These are phyloP conservation scores for Phlebopus sp. DNA, from an alignment of 1,284 basidiomycete species.

Conservation along the genomic window DNA sequence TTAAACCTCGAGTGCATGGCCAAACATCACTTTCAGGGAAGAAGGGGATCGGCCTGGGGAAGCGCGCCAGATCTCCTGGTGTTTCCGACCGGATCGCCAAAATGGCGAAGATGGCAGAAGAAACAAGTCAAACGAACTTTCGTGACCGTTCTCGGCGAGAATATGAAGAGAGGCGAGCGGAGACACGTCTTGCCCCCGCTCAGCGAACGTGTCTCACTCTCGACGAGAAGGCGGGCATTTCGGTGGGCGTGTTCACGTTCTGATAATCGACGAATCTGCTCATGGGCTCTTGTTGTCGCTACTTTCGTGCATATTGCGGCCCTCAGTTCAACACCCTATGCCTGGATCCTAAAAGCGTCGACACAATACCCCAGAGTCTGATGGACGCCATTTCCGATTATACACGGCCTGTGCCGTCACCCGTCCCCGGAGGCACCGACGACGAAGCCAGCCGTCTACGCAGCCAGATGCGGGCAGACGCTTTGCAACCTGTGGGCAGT, in stretches of 20 bases:
- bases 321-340: conserved; percentile 75
- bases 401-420: conserved; percentile 25
- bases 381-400: conserved; percentile 53
- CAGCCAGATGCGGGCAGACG: conserved; percentile 67
- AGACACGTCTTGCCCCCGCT: conserved; percentile 61
- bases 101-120: conserved; percentile 69
- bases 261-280: conserved; percentile 3
- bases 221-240: conserved; percentile 66
- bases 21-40: conserved; percentile 48
- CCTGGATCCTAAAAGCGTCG: conserved; percentile 62
- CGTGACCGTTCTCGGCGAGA: conserved; percentile 65
- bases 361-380: conserved; percentile 64
- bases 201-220: conserved; percentile 69
- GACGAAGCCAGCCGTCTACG: conserved; percentile 52
- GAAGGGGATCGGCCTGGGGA: conserved; percentile 70
- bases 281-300: neutral
- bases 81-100: conserved; percentile 64
- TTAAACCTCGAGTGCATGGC: neutral
- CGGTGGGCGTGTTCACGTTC: conserved; percentile 41
- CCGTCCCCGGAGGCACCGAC: conserved; percentile 23
- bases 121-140: conserved; percentile 53
- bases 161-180: conserved; percentile 72
- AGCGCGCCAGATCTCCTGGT: conserved; percentile 66
- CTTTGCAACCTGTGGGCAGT: conserved; percentile 48
- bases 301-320: no score